phyloP scores from a whole-genome alignment of 768 basidiomycete genomes.

The Gloeophyllum trabeum region DNA sequence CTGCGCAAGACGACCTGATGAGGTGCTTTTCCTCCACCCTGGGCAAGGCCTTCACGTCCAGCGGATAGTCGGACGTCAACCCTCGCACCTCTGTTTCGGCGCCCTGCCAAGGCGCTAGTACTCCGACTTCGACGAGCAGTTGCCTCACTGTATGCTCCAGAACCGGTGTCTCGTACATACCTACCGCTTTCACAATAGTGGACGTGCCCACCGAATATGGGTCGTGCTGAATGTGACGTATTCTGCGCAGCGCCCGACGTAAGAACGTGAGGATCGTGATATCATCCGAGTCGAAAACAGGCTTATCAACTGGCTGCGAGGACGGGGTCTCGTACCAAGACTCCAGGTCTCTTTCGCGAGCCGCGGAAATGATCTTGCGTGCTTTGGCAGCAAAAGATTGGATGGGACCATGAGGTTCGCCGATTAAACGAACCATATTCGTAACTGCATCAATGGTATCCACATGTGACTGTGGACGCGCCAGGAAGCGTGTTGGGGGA shows the following conservation, averaged over 20 bases:
- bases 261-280: slow-evolving; percentile 48
- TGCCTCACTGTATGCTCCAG: slow-evolving; percentile 26
- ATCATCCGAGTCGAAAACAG: slow-evolving; percentile 42
- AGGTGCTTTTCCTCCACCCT: slow-evolving; percentile 22
- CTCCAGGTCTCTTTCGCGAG: slow-evolving; percentile 16
- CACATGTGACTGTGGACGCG: not conserved
- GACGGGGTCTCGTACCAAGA: slow-evolving; percentile 21
- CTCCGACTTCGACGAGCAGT: slow-evolving; percentile 61
- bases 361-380: slow-evolving; percentile 23
- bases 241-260: slow-evolving; percentile 35
- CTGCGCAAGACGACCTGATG: slow-evolving; percentile 7
- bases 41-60: slow-evolving; percentile 11
- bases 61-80: slow-evolving; percentile 16
- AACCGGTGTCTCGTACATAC: slow-evolving; percentile 21
- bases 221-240: slow-evolving; percentile 42
- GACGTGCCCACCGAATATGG: slow-evolving; percentile 45
- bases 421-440: slow-evolving; percentile 1
- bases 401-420: slow-evolving; percentile 29
- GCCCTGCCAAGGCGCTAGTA: slow-evolving; percentile 77
- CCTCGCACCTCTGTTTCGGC: slow-evolving; percentile 27
- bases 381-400: slow-evolving; percentile 42
- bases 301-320: slow-evolving; percentile 13
- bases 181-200: slow-evolving; percentile 47
- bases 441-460: slow-evolving; percentile 22
- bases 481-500: too few relatives aligned